phyloP scores from a whole-genome alignment of 331 rosid genomes.

The Prunus yedoensis region DNA sequence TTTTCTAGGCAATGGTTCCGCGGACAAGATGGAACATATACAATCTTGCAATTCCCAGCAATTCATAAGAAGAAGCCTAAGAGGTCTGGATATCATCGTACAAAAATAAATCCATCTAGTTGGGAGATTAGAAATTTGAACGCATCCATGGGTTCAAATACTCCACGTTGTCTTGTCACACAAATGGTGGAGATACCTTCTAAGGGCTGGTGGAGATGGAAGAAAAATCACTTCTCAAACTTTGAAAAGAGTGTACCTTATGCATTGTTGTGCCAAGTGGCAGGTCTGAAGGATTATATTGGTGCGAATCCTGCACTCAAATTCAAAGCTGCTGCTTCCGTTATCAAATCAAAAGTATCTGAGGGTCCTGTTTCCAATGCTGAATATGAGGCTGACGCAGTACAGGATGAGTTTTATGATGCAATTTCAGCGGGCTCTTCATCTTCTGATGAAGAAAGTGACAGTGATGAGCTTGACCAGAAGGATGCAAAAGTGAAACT shows the following conservation, averaged over 20 bases:
- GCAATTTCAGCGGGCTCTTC: constrained; percentile 73
- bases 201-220: constrained; percentile 71
- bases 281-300: constrained; percentile 90
- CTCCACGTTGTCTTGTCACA: constrained; percentile 71
- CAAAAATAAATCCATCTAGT: constrained; percentile 73
- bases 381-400: constrained; percentile 51
- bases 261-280: constrained; percentile 81
- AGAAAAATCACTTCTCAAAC: constrained; percentile 53
- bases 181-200: constrained; percentile 83
- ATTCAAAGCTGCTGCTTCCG: constrained; percentile 47
- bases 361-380: constrained; percentile 48
- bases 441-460: constrained; percentile 56
- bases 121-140: constrained; percentile 87
- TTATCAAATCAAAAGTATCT: constrained; percentile 54
- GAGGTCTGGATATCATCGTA: constrained; percentile 74
- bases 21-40: constrained; percentile 94
- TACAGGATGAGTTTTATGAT: constrained; percentile 83
- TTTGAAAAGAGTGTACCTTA: constrained; percentile 81
- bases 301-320: constrained; percentile 76
- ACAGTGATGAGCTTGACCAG: constrained; percentile 34
- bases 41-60: constrained; percentile 84
- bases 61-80: constrained; percentile 74
- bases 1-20: constrained; percentile 95
- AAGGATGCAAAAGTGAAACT: constrained; percentile 57
- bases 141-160: constrained; percentile 47